Evolutionary conservation across 495 filamentous ascomycete genomes (phyloP).

Genomic region (Lophium mytilinum): DNA sequence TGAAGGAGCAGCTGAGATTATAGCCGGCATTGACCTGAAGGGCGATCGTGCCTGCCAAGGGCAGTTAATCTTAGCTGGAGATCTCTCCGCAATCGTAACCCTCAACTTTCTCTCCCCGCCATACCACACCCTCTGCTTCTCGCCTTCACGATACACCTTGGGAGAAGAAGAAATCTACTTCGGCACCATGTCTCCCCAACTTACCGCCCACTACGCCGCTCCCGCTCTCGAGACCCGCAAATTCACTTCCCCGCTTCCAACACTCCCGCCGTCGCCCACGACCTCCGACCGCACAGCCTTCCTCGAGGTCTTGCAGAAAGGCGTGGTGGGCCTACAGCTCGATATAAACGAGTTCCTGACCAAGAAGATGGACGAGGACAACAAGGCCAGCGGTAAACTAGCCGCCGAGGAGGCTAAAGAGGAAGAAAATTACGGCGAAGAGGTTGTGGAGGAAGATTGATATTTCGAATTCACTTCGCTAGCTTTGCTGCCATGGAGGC

Average conservation of each 20-base stretch:
- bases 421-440: constrained; percentile 83
- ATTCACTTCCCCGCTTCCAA: constrained; percentile 32
- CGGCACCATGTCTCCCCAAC: neutral
- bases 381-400: constrained; percentile 35
- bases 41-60: neutral
- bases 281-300: constrained; percentile 45
- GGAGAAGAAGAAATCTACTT: neutral
- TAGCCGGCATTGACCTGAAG: neutral
- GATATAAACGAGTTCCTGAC: constrained; percentile 79
- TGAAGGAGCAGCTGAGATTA: too few relatives aligned
- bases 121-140: neutral
- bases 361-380: constrained; percentile 81
- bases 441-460: constrained; percentile 53
- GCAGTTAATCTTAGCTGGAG: neutral
- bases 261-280: constrained; percentile 33
- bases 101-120: neutral
- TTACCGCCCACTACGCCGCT: neutral
- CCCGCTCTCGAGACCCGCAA: constrained; percentile 53
- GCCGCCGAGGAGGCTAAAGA: constrained; percentile 46
- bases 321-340: constrained; percentile 55
- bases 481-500: too few relatives aligned
- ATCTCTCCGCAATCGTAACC: neutral
- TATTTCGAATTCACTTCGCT: neutral
- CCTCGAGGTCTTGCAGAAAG: constrained; percentile 55
- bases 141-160: neutral